A percentile compares a stretch with the other conserved stretches of the same genome.
Evolutionary conservation across 352 stramenopile genomes (phyloP).

Genomic region (Peronospora belbahrii): DNA sequence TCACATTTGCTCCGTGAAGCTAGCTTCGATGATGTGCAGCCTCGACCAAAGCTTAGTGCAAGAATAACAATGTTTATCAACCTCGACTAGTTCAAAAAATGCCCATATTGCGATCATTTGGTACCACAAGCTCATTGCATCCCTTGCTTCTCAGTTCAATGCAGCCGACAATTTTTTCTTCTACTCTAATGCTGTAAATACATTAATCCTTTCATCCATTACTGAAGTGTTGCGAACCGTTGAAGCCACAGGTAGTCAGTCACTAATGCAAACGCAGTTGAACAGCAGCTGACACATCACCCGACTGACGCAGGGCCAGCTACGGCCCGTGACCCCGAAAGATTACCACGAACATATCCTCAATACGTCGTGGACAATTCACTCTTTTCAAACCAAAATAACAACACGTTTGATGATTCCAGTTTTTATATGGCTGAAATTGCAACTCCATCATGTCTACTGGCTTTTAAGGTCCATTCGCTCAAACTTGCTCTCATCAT

Average conservation of each 20-base stretch:
- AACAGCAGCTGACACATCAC: not conserved
- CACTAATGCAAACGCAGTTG: not conserved
- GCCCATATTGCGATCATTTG: too few relatives aligned
- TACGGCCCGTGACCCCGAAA: not conserved
- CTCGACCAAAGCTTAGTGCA: too few relatives aligned
- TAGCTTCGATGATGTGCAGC: too few relatives aligned
- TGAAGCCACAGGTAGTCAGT: not conserved
- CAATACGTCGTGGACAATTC: not conserved
- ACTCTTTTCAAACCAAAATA: conserved; percentile 3
- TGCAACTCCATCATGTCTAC: conserved; percentile 11
- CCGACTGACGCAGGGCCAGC: not conserved
- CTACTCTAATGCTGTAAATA: too few relatives aligned
- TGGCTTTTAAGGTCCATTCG: conserved; percentile 46
- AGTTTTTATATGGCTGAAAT: not conserved
- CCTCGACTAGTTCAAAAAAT: too few relatives aligned
- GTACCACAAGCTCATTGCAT: too few relatives aligned
- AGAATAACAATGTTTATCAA: too few relatives aligned
- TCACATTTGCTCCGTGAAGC: too few relatives aligned
- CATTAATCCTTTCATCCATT: too few relatives aligned
- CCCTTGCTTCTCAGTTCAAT: too few relatives aligned
- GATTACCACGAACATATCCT: not conserved
- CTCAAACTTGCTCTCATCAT: conserved; percentile 75
- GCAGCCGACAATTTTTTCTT: too few relatives aligned
- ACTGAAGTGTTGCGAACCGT: too few relatives aligned
- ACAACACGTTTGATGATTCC: conserved; percentile 5